Percentiles rank a stretch among this genome's conserved stretches.
phyloP scores from a whole-genome alignment of 192 early-diverging fungal genomes.

The Coemansia sp. region DNA sequence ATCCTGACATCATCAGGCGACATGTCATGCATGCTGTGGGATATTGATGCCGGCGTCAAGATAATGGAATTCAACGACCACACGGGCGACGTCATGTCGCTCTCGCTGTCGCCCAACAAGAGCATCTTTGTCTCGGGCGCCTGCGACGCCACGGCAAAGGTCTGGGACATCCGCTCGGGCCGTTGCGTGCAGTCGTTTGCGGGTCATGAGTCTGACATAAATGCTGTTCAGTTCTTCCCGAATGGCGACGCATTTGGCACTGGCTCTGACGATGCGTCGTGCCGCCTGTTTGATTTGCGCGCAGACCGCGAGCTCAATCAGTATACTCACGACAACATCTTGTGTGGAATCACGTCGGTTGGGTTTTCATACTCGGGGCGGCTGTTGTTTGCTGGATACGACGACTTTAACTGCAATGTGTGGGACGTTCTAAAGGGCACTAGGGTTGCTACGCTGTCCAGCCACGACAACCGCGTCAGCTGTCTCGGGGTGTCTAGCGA shows the following conservation, averaged over 20 bases:
- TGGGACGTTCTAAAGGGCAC: constrained; percentile 99
- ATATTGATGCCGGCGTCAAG: constrained; percentile 98
- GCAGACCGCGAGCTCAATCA: constrained; percentile 98
- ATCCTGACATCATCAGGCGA: constrained; percentile 95
- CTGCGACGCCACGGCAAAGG: constrained; percentile 96
- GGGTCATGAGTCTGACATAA: constrained; percentile 98
- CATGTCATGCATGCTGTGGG: constrained; percentile 99
- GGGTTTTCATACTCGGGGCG: constrained; percentile 96
- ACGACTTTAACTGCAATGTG: constrained; percentile 99
- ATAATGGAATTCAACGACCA: constrained; percentile 97
- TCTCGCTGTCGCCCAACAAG: constrained; percentile 90
- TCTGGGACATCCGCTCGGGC: constrained; percentile 97
- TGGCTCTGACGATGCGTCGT: constrained; percentile 98
- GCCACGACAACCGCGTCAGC: constrained; percentile 95
- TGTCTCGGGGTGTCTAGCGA: constrained; percentile 96
- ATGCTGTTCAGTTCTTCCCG: constrained; percentile 99
- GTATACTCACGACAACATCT: constrained; percentile 97
- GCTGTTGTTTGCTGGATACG: constrained; percentile 96
- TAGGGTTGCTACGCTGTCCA: constrained; percentile 86
- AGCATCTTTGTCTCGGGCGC: constrained; percentile 97
- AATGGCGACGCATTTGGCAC: constrained; percentile 97
- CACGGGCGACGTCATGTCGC: constrained; percentile 97
- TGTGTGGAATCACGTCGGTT: constrained; percentile 98
- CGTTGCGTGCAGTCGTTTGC: constrained; percentile 98
- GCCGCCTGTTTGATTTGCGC: constrained; percentile 94